Percentiles rank a stretch among this genome's conserved stretches.
Evolutionary conservation across 352 stramenopile species (phyloP).

Genomic region (Globisporangium splendens): DNA sequence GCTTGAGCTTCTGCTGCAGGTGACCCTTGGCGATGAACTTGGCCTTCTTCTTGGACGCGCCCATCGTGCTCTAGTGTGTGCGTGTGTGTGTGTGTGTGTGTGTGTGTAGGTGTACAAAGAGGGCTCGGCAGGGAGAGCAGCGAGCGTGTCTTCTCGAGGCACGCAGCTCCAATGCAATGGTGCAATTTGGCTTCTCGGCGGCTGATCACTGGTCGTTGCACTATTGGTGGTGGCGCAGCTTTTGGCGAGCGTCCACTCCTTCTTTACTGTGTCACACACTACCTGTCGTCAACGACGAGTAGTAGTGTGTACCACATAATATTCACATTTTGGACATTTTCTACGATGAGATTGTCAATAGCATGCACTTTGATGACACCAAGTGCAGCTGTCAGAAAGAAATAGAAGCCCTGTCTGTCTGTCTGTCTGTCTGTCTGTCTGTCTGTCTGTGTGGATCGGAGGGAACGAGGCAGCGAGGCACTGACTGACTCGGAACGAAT

Average conservation of each 20-base stretch:
- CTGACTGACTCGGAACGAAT: background rate
- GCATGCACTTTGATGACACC: no score
- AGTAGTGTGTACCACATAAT: background rate
- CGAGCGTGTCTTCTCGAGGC: background rate
- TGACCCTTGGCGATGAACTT: conserved; percentile 87
- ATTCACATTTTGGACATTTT: no score
- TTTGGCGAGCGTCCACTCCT: background rate
- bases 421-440: no score
- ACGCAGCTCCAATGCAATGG: conserved; percentile 5
- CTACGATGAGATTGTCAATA: no score
- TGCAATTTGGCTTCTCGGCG: conserved; percentile 9
- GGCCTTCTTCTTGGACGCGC: conserved; percentile 80
- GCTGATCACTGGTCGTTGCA: conserved; percentile 8
- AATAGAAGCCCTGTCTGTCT: background rate
- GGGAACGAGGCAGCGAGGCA: background rate
- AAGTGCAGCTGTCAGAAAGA: no score
- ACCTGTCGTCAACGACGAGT: background rate
- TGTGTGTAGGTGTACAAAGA: background rate
- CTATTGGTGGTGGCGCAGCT: conserved; percentile 3
- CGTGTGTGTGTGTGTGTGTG: background rate
- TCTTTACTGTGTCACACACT: background rate
- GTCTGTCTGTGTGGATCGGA: no score
- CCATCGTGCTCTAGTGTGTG: conserved; percentile 28
- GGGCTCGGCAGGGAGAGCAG: background rate
- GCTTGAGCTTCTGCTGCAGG: conserved; percentile 74